A percentile compares a stretch with the other conserved stretches of the same genome.
Evolutionary conservation across 495 filamentous ascomycete genomes (phyloP).

Genomic region (Aspergillus cristatus): DNA sequence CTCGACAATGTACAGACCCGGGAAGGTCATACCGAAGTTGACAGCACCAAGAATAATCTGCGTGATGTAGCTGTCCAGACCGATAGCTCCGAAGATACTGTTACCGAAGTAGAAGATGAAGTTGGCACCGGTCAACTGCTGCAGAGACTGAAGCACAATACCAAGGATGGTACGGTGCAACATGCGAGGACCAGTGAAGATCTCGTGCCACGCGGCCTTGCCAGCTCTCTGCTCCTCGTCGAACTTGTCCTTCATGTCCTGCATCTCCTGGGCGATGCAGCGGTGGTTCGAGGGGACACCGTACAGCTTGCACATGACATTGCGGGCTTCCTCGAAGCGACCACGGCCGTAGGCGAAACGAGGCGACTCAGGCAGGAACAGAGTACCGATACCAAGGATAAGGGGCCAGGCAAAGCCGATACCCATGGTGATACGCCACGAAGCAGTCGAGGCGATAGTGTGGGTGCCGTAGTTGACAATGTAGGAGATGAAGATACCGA

Average conservation of each 20-base stretch:
- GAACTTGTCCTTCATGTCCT: conserved; percentile 55
- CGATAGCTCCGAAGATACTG: conserved; percentile 59
- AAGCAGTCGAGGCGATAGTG: conserved; percentile 40
- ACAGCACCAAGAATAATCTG: conserved; percentile 67
- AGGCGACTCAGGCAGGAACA: conserved; percentile 66
- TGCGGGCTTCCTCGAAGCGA: conserved; percentile 53
- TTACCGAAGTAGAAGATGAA: conserved; percentile 82
- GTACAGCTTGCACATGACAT: conserved; percentile 61
- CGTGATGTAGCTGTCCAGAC: conserved; percentile 62
- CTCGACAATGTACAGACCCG: conserved; percentile 65
- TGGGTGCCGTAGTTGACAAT: conserved; percentile 75
- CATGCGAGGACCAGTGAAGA: conserved; percentile 66
- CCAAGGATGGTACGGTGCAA: conserved; percentile 61
- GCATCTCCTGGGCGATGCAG: conserved; percentile 59
- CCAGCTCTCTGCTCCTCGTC: conserved; percentile 48
- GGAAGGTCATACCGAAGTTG: conserved; percentile 65
- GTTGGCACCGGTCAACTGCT: conserved; percentile 67
- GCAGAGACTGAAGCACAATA: conserved; percentile 59
- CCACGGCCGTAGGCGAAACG: conserved; percentile 60
- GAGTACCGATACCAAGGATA: conserved; percentile 59
- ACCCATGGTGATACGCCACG: conserved; percentile 77
- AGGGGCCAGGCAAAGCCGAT: conserved; percentile 69
- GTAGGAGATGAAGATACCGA: conserved; percentile 76
- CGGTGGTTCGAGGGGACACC: conserved; percentile 56
- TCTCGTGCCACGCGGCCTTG: conserved; percentile 49